Percentiles rank a stretch among this genome's conserved stretches.
Conservation (phyloP, 1,139 yeast species). For the Groenewaldozyma auringiensis region DNA sequence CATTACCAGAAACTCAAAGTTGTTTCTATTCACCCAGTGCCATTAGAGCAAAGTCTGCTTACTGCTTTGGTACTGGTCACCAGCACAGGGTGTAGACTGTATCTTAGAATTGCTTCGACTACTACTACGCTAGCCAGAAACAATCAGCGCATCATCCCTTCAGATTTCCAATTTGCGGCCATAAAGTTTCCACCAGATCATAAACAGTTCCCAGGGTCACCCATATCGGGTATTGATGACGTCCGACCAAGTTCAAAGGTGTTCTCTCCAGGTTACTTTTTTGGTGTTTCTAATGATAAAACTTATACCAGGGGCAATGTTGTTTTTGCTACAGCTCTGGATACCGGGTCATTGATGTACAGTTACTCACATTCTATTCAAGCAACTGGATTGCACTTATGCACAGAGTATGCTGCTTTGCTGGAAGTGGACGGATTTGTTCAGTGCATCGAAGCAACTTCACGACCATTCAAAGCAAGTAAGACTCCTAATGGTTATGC, state of each 20-base stretch:
- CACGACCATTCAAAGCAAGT: conserved; percentile 64
- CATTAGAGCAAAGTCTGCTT: conserved; percentile 55
- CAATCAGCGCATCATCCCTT: conserved; percentile 22
- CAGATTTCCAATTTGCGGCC: conserved; percentile 31
- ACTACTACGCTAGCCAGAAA: conserved; percentile 5
- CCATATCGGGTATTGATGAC: conserved; percentile 28
- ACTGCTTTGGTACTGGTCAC: conserved; percentile 81
- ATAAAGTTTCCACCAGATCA: conserved; percentile 30
- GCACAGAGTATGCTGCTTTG: conserved; percentile 68
- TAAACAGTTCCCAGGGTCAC: conserved; percentile 1
- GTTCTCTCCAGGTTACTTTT: conserved; percentile 76
- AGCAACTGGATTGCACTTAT: conserved; percentile 27
- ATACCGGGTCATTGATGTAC: conserved; percentile 66
- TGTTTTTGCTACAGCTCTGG: conserved; percentile 71
- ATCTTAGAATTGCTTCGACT: conserved; percentile 34
- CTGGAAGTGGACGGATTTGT: conserved; percentile 56
- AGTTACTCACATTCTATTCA: conserved; percentile 30
- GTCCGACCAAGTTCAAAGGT: conserved; percentile 40
- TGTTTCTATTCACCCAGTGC: conserved; percentile 55
- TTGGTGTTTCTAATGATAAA: conserved; percentile 39
- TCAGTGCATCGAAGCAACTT: conserved; percentile 61
- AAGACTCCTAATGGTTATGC: conserved; percentile 70
- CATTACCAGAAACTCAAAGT: conserved; percentile 39
- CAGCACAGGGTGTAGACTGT: conserved; percentile 73
- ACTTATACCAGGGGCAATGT: conserved; percentile 38